Evolutionary conservation across 495 filamentous ascomycete genomes (phyloP).

Genomic region (Clohesyomyces aquaticus): DNA sequence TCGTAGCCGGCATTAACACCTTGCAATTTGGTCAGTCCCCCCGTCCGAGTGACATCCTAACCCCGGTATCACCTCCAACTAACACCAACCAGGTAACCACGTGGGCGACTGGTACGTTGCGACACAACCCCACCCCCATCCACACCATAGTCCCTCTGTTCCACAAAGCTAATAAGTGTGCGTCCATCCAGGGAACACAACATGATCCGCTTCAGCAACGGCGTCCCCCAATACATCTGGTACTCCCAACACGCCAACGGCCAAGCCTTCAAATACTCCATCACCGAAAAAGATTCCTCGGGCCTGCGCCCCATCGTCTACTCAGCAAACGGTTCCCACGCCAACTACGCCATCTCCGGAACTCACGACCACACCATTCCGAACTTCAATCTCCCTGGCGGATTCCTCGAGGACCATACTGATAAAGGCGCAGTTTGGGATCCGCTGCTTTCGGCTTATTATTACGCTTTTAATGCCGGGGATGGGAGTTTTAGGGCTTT

Average conservation of each 20-base stretch:
- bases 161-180: no score
- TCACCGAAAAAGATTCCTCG: slow-evolving; percentile 52
- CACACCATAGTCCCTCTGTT: no score
- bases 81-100: slow-evolving; percentile 56
- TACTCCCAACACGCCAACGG: slow-evolving; percentile 66
- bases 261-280: slow-evolving; percentile 64
- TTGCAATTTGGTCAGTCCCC: slow-evolving; percentile 34
- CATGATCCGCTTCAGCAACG: slow-evolving; percentile 68
- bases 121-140: background rate
- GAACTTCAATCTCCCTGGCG: slow-evolving; percentile 37
- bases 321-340: slow-evolving; percentile 61
- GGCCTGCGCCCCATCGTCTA: slow-evolving; percentile 53
- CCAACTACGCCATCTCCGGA: slow-evolving; percentile 60
- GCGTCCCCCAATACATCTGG: slow-evolving; percentile 62
- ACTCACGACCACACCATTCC: slow-evolving; percentile 43
- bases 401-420: slow-evolving; percentile 33
- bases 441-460: slow-evolving; percentile 55
- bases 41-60: no score
- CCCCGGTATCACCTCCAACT: no score
- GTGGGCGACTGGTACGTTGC: slow-evolving; percentile 58
- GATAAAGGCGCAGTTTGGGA: slow-evolving; percentile 54
- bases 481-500: slow-evolving; percentile 52
- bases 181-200: slow-evolving; percentile 60
- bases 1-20: slow-evolving; percentile 43
- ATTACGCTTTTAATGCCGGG: slow-evolving; percentile 53